These are phyloP conservation scores for Diaporthe sp. DNA, from an alignment of 2,329 filamentous ascomycete species.

Conservation along the genomic window DNA sequence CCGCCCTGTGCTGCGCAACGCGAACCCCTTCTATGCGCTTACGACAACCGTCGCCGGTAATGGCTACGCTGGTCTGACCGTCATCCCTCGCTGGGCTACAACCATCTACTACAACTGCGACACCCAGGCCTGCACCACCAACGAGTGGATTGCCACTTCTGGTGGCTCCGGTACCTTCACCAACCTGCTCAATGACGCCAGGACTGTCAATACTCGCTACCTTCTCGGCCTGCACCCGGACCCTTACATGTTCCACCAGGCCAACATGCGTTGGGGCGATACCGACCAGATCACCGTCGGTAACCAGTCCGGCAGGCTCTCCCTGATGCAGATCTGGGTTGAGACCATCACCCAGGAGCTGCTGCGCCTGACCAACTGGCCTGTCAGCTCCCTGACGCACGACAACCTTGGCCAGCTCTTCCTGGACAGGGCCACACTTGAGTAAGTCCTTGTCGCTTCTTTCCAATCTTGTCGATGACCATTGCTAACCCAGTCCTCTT, in stretches of 20 bases:
- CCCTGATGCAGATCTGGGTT: constrained; percentile 69
- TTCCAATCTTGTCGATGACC: not conserved
- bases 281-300: constrained; percentile 61
- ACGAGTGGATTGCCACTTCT: constrained; percentile 73
- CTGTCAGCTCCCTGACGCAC: constrained; percentile 66
- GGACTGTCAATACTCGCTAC: constrained; percentile 66
- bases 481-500: constrained; percentile 26
- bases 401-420: constrained; percentile 66
- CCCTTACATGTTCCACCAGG: constrained; percentile 75
- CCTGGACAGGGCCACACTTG: constrained; percentile 64
- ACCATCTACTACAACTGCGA: constrained; percentile 76
- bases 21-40: constrained; percentile 67
- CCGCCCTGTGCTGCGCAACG: constrained; percentile 65
- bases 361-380: constrained; percentile 63
- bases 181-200: constrained; percentile 63
- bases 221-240: constrained; percentile 68
- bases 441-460: constrained; percentile 46
- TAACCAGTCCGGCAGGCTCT: constrained; percentile 58
- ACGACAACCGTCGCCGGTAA: constrained; percentile 62
- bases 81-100: constrained; percentile 72
- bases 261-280: constrained; percentile 67
- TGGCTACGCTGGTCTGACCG: constrained; percentile 66
- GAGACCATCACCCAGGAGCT: constrained; percentile 67
- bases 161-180: constrained; percentile 65
- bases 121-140: constrained; percentile 65